These are phyloP conservation scores for Hyparrhenia diplandra DNA, from an alignment of 176 grass and related monocot species.

Conservation along the genomic window DNA sequence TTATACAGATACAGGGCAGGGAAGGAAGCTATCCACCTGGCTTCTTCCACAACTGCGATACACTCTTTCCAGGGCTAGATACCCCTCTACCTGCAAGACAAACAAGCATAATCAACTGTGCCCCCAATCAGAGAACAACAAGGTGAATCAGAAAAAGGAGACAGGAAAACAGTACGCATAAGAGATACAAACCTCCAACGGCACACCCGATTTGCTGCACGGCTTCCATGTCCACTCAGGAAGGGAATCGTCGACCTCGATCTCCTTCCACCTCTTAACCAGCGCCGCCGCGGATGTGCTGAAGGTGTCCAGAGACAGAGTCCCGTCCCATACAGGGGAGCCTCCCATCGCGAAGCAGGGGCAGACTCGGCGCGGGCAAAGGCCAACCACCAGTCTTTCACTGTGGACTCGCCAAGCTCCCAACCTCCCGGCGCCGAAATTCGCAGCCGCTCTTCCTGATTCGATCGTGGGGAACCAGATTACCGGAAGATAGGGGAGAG, in stretches of 20 bases:
- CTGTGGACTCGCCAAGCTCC: background rate
- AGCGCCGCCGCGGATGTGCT: constrained; percentile 45
- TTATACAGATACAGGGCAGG: background rate
- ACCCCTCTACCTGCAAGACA: constrained; percentile 50
- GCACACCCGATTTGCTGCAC: constrained; percentile 36
- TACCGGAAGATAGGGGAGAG: no score
- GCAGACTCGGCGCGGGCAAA: no score
- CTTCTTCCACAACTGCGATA: background rate
- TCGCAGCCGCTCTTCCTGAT: background rate
- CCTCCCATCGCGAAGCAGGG: constrained; percentile 38
- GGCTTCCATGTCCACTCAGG: constrained; percentile 70
- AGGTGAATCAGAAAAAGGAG: background rate
- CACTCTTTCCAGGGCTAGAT: constrained; percentile 58
- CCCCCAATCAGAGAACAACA: background rate
- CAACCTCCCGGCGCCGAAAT: background rate
- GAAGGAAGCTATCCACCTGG: constrained; percentile 32
- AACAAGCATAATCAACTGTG: background rate
- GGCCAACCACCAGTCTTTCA: no score
- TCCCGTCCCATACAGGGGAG: constrained; percentile 38
- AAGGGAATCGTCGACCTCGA: constrained; percentile 36
- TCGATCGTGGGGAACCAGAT: no score
- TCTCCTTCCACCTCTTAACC: constrained; percentile 58
- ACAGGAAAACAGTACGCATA: no score
- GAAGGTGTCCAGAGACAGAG: constrained; percentile 49
- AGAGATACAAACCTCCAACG: constrained; percentile 28